phyloP scores from a whole-genome alignment of 2,329 filamentous ascomycete species.

The Pseudofabraea citricarpa region DNA sequence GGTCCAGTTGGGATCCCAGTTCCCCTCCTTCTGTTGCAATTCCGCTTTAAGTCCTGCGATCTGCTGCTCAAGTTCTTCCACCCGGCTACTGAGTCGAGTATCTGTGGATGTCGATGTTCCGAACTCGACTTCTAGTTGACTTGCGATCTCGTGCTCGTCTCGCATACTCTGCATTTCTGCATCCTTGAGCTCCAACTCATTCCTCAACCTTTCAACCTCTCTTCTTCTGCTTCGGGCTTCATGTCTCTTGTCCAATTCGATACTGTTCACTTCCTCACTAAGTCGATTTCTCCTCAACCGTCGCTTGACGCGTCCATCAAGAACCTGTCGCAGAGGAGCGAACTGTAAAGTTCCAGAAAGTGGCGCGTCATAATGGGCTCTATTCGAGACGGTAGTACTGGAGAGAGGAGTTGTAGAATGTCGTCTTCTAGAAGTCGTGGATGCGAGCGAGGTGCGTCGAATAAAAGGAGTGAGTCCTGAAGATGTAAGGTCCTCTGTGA shows the following conservation, averaged over 20 bases:
- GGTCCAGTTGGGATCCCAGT: constrained; percentile 40
- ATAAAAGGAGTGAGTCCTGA: constrained; percentile 58
- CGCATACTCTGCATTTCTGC: constrained; percentile 24
- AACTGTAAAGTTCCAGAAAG: constrained; percentile 39
- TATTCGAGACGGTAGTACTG: constrained; percentile 18
- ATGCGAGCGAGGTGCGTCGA: constrained; percentile 44
- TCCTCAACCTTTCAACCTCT: constrained; percentile 45
- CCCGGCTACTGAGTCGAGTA: constrained; percentile 13
- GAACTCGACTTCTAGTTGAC: constrained; percentile 22
- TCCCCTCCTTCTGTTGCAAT: constrained; percentile 17
- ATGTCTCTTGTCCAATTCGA: constrained; percentile 41
- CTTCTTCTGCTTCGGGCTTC: constrained; percentile 33
- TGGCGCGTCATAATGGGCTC: constrained; percentile 14
- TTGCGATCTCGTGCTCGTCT: constrained; percentile 23
- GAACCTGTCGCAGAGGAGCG: constrained; percentile 46
- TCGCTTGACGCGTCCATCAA: constrained; percentile 53
- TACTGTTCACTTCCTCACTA: constrained; percentile 53
- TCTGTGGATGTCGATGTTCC: constrained; percentile 10
- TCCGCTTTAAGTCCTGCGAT: constrained; percentile 21
- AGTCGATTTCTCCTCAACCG: constrained; percentile 51
- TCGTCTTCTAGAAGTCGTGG: constrained; percentile 35
- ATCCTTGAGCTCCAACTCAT: constrained; percentile 34
- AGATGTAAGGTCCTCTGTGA: constrained; percentile 26
- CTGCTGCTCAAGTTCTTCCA: constrained; percentile 24
- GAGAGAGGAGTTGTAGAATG: constrained; percentile 44